Evolutionary conservation across 805 yeast species (phyloP).

Genomic region (Candida xyloterini): DNA sequence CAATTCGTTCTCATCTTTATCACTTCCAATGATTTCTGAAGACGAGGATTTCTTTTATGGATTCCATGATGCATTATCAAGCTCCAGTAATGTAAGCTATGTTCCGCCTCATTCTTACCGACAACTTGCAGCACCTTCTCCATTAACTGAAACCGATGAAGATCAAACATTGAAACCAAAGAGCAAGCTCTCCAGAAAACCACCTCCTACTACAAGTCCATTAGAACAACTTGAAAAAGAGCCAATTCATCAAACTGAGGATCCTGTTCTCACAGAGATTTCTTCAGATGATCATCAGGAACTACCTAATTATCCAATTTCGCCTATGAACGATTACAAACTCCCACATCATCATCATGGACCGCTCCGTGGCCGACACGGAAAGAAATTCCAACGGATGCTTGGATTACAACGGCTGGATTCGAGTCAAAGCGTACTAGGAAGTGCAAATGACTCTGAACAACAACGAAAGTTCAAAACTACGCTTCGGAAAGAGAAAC

Average conservation of each 20-base stretch:
- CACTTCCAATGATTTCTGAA: constrained; percentile 22
- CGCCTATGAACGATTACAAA: constrained; percentile 11
- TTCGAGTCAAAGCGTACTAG: constrained; percentile 7
- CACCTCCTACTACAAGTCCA: constrained; percentile 14
- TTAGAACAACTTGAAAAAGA: background rate
- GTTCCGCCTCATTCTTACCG: constrained; percentile 1
- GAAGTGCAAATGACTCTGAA: background rate
- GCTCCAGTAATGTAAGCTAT: constrained; percentile 3
- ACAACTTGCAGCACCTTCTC: constrained; percentile 1
- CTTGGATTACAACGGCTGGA: constrained; percentile 20
- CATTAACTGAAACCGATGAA: background rate
- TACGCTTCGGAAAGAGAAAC: constrained; percentile 45
- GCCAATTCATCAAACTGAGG: background rate
- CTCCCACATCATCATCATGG: constrained; percentile 25
- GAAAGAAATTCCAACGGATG: constrained; percentile 23
- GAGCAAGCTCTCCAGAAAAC: constrained; percentile 14
- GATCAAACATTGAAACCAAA: background rate
- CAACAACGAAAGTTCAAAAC: constrained; percentile 43
- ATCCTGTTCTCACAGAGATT: background rate
- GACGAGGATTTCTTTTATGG: constrained; percentile 13
- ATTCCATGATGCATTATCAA: background rate
- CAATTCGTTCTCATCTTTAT: constrained; percentile 19
- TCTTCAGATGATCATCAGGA: constrained; percentile 4
- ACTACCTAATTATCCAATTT: constrained; percentile 24
- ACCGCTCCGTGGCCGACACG: constrained; percentile 22